Conservation (phyloP, 306 rosid species). For the Nissolia schottii region DNA sequence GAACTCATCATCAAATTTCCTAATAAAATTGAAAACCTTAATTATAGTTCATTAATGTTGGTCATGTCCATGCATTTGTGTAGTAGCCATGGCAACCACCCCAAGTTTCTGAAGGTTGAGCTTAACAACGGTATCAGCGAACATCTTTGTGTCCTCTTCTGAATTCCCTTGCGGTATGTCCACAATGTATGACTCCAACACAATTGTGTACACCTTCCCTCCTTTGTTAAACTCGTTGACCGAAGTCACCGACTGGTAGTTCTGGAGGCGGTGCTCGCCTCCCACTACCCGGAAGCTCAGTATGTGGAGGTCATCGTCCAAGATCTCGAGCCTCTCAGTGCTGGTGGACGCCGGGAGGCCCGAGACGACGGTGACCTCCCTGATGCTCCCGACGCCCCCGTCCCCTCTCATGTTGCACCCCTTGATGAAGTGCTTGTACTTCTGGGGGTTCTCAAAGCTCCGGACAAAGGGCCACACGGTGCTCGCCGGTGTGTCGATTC, state of each 20-base stretch:
- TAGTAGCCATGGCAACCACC: constrained; percentile 42
- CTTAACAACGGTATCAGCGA: constrained; percentile 75
- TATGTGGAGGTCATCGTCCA: constrained; percentile 75
- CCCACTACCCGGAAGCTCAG: constrained; percentile 81
- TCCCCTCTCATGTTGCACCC: constrained; percentile 73
- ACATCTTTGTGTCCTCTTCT: constrained; percentile 85
- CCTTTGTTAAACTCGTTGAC: constrained; percentile 56
- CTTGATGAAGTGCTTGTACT: constrained; percentile 86
- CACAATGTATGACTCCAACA: constrained; percentile 79
- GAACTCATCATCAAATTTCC: neutral
- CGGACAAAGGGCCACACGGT: constrained; percentile 65
- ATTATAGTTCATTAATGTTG: no score
- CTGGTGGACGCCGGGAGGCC: constrained; percentile 91
- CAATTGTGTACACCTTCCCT: constrained; percentile 53
- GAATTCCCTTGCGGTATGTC: constrained; percentile 88
- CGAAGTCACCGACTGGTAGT: constrained; percentile 79
- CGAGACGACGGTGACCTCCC: constrained; percentile 80
- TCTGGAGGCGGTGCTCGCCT: constrained; percentile 75
- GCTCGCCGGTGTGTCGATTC: constrained; percentile 56
- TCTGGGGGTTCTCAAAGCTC: constrained; percentile 70
- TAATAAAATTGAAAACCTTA: neutral
- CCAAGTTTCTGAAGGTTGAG: constrained; percentile 90
- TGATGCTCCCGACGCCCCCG: constrained; percentile 70
- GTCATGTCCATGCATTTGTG: constrained; percentile 39
- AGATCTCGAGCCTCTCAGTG: constrained; percentile 81